Base-by-base conservation (phyloP, 1,284 basidiomycete species). In the Leucoagaricus sp. region DNA sequence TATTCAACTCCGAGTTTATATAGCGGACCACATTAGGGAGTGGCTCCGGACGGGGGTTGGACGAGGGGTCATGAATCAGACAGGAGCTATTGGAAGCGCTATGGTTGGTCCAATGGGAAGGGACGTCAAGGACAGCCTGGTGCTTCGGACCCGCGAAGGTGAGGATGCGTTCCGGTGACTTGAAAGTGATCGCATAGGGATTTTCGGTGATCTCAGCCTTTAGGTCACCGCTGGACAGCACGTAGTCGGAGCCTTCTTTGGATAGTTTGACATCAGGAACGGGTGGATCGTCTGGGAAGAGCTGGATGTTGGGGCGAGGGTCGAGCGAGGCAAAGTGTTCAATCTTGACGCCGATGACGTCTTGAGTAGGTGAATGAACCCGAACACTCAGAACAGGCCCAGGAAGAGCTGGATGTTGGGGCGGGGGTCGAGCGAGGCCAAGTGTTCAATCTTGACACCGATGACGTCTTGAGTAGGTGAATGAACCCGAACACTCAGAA, bases 401-500 rank as follows among this genome's bases (percentile, higher is more conserved):
- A n/a, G 87, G 67, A 89, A 90, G 28, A 89, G 78, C 34, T 80
- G 73, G 61, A 89, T 89, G 57, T 73, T 68, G 10, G 83, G 80
- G 1, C 67, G 72, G 2, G 75, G 72, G 17, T 78, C 69, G 49
- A 65, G 62, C 59, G 78, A 69, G 58, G 75, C 77, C 72, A 86
- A 84, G 68, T 87, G 86, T 53, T 84, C 76, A 60, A 88, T 81
- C 61, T 78, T 82, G 38, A 86, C 83, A 9, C 83, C 84, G 59
- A 91, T 76, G 9, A 89, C 81, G 49, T 85, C 84, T 63, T 87
- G 80, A 1, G 82, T 83, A 0, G 86, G 87, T 4, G 86, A 86
- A 62, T 85, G 76, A 5, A 90, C 74, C 31, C 77, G 78, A 53
- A 89, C 74, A 51, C 76, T 83, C 47, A 89, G 65, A 1, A 88